phyloP scores from a whole-genome alignment of 495 filamentous ascomycete genomes.

The Talaromyces borbonicus region DNA sequence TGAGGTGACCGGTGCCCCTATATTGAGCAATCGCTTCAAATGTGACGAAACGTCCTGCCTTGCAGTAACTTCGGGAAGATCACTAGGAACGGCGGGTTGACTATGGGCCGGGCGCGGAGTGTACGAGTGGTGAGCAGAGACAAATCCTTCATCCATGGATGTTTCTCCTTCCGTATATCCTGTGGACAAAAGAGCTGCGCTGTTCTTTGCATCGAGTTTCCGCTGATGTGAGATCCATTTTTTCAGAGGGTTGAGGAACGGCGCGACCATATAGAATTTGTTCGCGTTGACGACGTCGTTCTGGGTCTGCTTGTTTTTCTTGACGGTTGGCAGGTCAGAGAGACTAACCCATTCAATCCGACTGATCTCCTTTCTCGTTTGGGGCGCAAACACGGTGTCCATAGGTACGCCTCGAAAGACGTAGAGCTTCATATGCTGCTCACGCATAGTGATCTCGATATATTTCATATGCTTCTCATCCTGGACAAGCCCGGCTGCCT shows the following conservation, averaged over 20 bases:
- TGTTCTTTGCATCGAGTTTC: constrained; percentile 46
- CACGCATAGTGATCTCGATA: constrained; percentile 79
- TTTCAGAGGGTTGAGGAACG: constrained; percentile 76
- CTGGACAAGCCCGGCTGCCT: constrained; percentile 57
- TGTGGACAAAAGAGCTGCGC: constrained; percentile 12
- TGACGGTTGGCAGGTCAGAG: constrained; percentile 74
- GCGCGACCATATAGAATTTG: constrained; percentile 97
- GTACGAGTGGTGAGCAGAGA: constrained; percentile 9
- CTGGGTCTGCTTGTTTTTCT: constrained; percentile 47
- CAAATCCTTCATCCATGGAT: constrained; percentile 27
- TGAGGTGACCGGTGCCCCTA: constrained; percentile 25
- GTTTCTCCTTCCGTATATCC: constrained; percentile 22
- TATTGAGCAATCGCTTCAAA: constrained; percentile 54
- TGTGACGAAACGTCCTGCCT: constrained; percentile 47
- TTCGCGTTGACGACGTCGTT: constrained; percentile 55
- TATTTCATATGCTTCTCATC: constrained; percentile 59
- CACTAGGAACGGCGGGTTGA: constrained; percentile 23
- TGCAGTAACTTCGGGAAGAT: constrained; percentile 30
- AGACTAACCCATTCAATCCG: constrained; percentile 89
- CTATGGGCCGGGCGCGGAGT: constrained; percentile 12
- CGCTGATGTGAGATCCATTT: constrained; percentile 84
- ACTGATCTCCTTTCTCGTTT: constrained; percentile 93
- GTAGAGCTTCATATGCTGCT: constrained; percentile 86
- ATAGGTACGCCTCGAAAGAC: constrained; percentile 80
- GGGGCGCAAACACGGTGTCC: constrained; percentile 77